phyloP scores from a whole-genome alignment of 768 basidiomycete species.

The Boletellus ananiceps region DNA sequence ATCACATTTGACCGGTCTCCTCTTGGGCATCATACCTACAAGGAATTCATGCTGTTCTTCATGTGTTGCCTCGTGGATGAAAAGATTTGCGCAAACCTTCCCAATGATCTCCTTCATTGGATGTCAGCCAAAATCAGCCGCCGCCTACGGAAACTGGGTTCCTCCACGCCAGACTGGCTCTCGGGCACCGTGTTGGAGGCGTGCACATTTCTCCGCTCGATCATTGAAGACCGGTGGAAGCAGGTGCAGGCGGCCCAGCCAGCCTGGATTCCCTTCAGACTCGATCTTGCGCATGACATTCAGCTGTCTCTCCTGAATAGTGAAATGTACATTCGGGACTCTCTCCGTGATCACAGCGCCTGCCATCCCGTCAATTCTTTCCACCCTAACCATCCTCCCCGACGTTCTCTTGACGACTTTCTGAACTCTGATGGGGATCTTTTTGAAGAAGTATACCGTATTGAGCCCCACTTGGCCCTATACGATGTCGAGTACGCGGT shows the following conservation, averaged over 20 bases:
- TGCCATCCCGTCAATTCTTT: slow-evolving; percentile 6
- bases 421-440: slow-evolving; percentile 9
- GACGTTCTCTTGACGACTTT: slow-evolving; percentile 15
- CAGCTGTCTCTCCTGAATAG: slow-evolving; percentile 32
- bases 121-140: not conserved
- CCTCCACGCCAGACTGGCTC: not conserved
- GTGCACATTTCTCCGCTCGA: slow-evolving; percentile 16
- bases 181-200: slow-evolving; percentile 11
- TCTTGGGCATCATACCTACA: slow-evolving; percentile 33
- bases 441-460: slow-evolving; percentile 6
- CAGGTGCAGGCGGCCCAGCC: slow-evolving; percentile 25
- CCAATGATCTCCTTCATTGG: slow-evolving; percentile 26
- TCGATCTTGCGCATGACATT: slow-evolving; percentile 30
- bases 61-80: slow-evolving; percentile 25
- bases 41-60: slow-evolving; percentile 45
- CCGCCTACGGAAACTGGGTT: not conserved
- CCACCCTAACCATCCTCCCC: not conserved
- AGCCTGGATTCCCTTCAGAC: slow-evolving; percentile 25
- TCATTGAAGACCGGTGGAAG: slow-evolving; percentile 35
- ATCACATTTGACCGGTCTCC: slow-evolving; percentile 19
- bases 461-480: slow-evolving; percentile 19
- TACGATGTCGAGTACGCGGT: slow-evolving; percentile 38
- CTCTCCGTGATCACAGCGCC: slow-evolving; percentile 2
- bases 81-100: slow-evolving; percentile 9
- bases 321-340: slow-evolving; percentile 24